A percentile compares a stretch with the other conserved stretches of the same genome.
phyloP scores from a whole-genome alignment of 2,329 filamentous ascomycete genomes.

The Fusarium veterinarium region DNA sequence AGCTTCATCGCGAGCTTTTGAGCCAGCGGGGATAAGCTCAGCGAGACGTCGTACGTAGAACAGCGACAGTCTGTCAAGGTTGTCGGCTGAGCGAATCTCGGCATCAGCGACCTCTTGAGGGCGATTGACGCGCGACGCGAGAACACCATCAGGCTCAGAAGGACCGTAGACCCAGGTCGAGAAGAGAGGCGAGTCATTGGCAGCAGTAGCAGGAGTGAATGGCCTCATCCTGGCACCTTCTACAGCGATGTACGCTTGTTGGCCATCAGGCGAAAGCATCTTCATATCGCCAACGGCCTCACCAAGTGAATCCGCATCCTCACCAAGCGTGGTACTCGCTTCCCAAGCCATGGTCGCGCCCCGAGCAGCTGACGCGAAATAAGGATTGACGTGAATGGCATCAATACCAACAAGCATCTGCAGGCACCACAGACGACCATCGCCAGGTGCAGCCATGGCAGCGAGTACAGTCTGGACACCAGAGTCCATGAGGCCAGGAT shows the following conservation, averaged over 20 bases:
- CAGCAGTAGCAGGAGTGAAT: background rate
- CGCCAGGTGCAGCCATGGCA: constrained; percentile 4
- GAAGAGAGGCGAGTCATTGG: background rate
- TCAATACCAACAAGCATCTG: constrained; percentile 2
- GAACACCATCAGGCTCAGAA: background rate
- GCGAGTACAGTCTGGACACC: constrained; percentile 1
- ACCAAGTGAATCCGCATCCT: background rate
- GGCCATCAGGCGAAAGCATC: background rate
- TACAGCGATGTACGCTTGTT: background rate
- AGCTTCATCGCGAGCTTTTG: background rate
- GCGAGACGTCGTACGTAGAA: background rate
- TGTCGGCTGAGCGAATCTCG: constrained; percentile 8
- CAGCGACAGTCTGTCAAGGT: background rate
- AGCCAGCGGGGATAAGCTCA: background rate
- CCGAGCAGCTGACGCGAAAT: background rate
- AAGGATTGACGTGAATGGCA: background rate
- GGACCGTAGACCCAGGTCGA: background rate
- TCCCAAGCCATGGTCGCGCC: constrained; percentile 6
- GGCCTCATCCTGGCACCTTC: constrained; percentile 1
- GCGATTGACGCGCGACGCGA: background rate
- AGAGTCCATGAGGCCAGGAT: constrained; percentile 10
- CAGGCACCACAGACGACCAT: constrained; percentile 2
- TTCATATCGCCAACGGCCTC: constrained; percentile 1
- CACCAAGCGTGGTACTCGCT: background rate
- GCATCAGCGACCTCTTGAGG: background rate